Evolutionary conservation across 768 basidiomycete genomes (phyloP).

Genomic region (Porphyrellus cyaneotinctus): DNA sequence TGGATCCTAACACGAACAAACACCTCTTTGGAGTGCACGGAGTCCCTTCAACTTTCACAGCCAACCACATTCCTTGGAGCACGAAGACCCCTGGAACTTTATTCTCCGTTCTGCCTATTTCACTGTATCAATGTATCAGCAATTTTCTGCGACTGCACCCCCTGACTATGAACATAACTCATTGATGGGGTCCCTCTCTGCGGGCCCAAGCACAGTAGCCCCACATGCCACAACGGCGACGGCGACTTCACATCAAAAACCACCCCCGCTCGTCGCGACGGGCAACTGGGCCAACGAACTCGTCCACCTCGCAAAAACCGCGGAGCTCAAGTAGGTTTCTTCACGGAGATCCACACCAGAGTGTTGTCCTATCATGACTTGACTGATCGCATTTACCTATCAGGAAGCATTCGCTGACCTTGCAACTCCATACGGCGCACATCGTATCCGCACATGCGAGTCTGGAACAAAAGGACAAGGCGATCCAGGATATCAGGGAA

Average conservation of each 20-base stretch:
- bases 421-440: slow-evolving; percentile 84
- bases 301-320: slow-evolving; percentile 81
- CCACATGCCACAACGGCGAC: slow-evolving; percentile 30
- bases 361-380: slow-evolving; percentile 1
- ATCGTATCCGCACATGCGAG: slow-evolving; percentile 80
- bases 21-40: slow-evolving; percentile 26
- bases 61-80: slow-evolving; percentile 2
- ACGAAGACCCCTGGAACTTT: slow-evolving; percentile 30
- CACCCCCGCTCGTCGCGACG: slow-evolving; percentile 64
- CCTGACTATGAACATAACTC: slow-evolving; percentile 33
- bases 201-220: slow-evolving; percentile 32
- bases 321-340: slow-evolving; percentile 77
- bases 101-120: slow-evolving; percentile 20
- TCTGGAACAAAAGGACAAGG: slow-evolving; percentile 71
- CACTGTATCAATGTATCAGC: slow-evolving; percentile 32
- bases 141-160: slow-evolving; percentile 32
- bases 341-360: neutral
- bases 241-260: slow-evolving; percentile 21
- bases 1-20: slow-evolving; percentile 32
- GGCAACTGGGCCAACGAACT: slow-evolving; percentile 88
- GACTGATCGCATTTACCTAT: slow-evolving; percentile 8
- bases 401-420: slow-evolving; percentile 79
- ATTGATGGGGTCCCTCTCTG: slow-evolving; percentile 30
- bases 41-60: slow-evolving; percentile 10
- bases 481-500: slow-evolving; percentile 76